These are phyloP conservation scores for Serendipita vermifera DNA, from an alignment of 768 basidiomycete genomes.

Conservation along the genomic window DNA sequence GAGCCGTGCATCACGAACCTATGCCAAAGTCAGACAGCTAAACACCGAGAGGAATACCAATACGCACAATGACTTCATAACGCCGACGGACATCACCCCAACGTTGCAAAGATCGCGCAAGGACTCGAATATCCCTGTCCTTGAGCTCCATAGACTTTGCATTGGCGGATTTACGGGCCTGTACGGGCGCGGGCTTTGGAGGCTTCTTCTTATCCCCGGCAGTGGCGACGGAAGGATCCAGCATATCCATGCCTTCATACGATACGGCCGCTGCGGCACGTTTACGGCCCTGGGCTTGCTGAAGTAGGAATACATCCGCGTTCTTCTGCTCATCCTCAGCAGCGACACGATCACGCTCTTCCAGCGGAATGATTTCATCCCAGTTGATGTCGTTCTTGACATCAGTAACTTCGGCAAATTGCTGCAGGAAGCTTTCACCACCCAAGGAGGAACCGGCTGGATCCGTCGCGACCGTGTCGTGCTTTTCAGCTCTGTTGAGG, in stretches of 20 bases:
- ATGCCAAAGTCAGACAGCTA: slow-evolving; percentile 11
- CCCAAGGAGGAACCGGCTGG: slow-evolving; percentile 82
- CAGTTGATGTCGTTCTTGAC: slow-evolving; percentile 98
- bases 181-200: slow-evolving; percentile 30
- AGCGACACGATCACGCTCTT: slow-evolving; percentile 76
- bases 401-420: slow-evolving; percentile 92
- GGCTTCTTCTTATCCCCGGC: slow-evolving; percentile 60
- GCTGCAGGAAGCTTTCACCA: slow-evolving; percentile 90
- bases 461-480: slow-evolving; percentile 82
- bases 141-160: slow-evolving; percentile 95
- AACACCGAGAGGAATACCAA: slow-evolving; percentile 8
- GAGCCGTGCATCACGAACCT: slow-evolving; percentile 84
- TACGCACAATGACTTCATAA: slow-evolving; percentile 83
- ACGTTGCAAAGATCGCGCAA: slow-evolving; percentile 87
- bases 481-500: slow-evolving; percentile 89
- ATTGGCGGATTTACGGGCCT: slow-evolving; percentile 76
- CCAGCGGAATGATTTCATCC: slow-evolving; percentile 97
- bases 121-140: slow-evolving; percentile 90
- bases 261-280: slow-evolving; percentile 76
- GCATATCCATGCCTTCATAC: slow-evolving; percentile 90
- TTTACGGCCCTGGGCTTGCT: slow-evolving; percentile 54
- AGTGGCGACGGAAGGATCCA: slow-evolving; percentile 41
- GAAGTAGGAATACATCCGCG: slow-evolving; percentile 54
- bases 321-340: slow-evolving; percentile 65
- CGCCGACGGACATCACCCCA: slow-evolving; percentile 96